Evolutionary conservation across 352 stramenopile species (phyloP), one percentile per base, ranked within the genome.

Genomic region (Phytophthora foliorum): DNA sequence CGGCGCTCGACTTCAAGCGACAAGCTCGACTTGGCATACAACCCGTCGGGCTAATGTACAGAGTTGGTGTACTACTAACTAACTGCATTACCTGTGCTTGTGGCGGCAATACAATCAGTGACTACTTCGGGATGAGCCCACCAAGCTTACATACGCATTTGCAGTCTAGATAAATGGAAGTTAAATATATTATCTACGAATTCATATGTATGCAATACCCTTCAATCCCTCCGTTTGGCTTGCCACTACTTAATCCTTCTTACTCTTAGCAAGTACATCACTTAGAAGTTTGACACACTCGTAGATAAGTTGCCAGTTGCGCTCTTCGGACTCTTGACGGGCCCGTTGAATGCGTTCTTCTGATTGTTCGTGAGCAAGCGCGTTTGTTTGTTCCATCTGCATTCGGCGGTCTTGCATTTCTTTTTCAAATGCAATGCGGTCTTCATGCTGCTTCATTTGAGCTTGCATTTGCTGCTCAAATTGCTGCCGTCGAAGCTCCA

Each of bases 101-200:
- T 22, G 38, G 51, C 19, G 49, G 60, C 17, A 68, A 61, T 42
- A 68, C 31, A 29, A 51, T 68, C 7, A 61, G 34, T 21, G 50
- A 68, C 41, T 62, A 51, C 32, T 52, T 61, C n/a, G n/a, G 21
- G 2, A 9, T 62, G 11, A 7, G 17, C 21, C 55, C 41, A 46
- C 55, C 55, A 46, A 62, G 41, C 22, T 36, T 62, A 16, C 19
- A 29, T 13, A 29, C 52, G 24, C 51, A 59, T 31, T 41, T 51
- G 38, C n/a, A 59, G 25, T 38, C 39, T 46, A 22, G 17, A 46
- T 46, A 24, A 46, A 29, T 29, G 25, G 6, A 29, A 29, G 25
- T 29, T 3, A 29, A 29, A 6, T 29, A 29, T n/a, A n/a, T n/a
- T n/a, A n/a, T n/a, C n/a, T n/a, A n/a, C n/a, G n/a, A n/a, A n/a